A percentile compares a stretch with the other conserved stretches of the same genome.
phyloP scores from a whole-genome alignment of 768 basidiomycete species.

The Suillus alpinus region DNA sequence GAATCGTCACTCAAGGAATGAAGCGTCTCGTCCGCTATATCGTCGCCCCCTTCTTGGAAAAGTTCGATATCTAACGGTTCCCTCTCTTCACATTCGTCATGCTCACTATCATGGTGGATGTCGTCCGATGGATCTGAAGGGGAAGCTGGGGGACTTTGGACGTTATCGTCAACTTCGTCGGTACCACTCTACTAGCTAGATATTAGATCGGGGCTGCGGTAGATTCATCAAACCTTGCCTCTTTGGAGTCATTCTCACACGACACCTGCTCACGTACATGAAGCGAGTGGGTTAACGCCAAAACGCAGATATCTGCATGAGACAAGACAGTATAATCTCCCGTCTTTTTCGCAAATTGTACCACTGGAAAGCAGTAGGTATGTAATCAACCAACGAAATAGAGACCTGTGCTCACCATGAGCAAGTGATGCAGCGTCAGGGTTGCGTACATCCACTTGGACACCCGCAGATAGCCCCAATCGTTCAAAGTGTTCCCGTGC shows the following conservation, averaged over 20 bases:
- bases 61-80: slow-evolving; percentile 50
- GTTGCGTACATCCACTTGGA: slow-evolving; percentile 65
- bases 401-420: slow-evolving; percentile 42
- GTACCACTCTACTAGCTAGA: neutral
- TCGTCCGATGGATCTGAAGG: slow-evolving; percentile 12
- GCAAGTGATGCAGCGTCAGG: slow-evolving; percentile 70
- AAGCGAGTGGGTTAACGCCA: slow-evolving; percentile 84
- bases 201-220: neutral
- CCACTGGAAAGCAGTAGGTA: slow-evolving; percentile 50
- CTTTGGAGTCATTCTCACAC: slow-evolving; percentile 26
- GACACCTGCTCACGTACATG: slow-evolving; percentile 49
- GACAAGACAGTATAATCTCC: slow-evolving; percentile 95
- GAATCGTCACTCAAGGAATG: neutral
- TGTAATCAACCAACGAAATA: slow-evolving; percentile 5
- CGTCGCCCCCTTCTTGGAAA: slow-evolving; percentile 27
- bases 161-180: neutral
- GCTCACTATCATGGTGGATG: neutral
- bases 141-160: slow-evolving; percentile 1
- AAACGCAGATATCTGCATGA: slow-evolving; percentile 83
- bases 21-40: slow-evolving; percentile 9
- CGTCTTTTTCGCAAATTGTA: slow-evolving; percentile 89
- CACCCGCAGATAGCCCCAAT: slow-evolving; percentile 72
- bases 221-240: slow-evolving; percentile 12
- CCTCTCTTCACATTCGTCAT: slow-evolving; percentile 11
- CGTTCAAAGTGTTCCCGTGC: slow-evolving; percentile 85